These are phyloP conservation scores for Cryptococcus sp. DNA, from an alignment of 1,284 basidiomycete genomes.

Conservation along the genomic window DNA sequence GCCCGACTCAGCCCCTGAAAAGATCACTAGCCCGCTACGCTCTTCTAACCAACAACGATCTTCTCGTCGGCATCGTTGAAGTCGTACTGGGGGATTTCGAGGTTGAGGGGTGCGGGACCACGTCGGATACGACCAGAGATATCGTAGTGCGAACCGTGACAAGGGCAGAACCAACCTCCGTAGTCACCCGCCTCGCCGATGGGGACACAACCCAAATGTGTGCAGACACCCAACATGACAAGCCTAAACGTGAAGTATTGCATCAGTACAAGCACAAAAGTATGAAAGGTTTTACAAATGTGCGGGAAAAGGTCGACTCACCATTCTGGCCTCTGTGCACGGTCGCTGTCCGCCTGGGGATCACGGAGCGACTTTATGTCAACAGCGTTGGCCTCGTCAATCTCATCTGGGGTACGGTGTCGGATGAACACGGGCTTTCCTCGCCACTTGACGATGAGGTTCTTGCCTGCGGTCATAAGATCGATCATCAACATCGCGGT, in stretches of 20 bases:
- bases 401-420: slow-evolving; percentile 89
- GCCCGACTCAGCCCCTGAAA: too few species aligned
- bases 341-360: slow-evolving; percentile 84
- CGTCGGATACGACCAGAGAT: slow-evolving; percentile 85
- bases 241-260: slow-evolving; percentile 52
- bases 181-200: slow-evolving; percentile 96
- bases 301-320: slow-evolving; percentile 38
- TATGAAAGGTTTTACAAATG: too few species aligned
- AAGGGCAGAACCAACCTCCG: slow-evolving; percentile 98
- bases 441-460: slow-evolving; percentile 96
- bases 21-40: not conserved
- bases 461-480: slow-evolving; percentile 39
- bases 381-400: slow-evolving; percentile 84
- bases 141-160: slow-evolving; percentile 96
- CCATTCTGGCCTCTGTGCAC: slow-evolving; percentile 96
- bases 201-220: slow-evolving; percentile 98
- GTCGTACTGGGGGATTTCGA: slow-evolving; percentile 85
- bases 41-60: slow-evolving; percentile 80
- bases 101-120: slow-evolving; percentile 92
- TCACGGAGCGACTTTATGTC: slow-evolving; percentile 90
- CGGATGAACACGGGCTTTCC: slow-evolving; percentile 99
- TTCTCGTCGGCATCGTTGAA: slow-evolving; percentile 87
- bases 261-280: too few species aligned
- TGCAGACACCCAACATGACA: slow-evolving; percentile 97
- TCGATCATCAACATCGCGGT: not conserved